Base-by-base conservation (phyloP, 176 grass and related monocot genomes). In the Alopecurus myosuroides region DNA sequence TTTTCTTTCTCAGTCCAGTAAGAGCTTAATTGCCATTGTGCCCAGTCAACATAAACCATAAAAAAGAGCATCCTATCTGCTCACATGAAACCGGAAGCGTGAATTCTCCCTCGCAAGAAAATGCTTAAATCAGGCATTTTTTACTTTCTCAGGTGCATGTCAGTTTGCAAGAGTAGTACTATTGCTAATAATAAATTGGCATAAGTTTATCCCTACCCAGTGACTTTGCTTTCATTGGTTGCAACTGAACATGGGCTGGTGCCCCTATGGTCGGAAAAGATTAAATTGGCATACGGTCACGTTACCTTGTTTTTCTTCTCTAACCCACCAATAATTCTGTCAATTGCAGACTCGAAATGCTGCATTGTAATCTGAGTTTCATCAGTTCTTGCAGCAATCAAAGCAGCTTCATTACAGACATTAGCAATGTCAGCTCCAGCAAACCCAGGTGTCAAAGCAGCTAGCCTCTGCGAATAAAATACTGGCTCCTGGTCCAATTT, bases 291-390 rank as follows among this genome's bases (percentile, higher is more conserved):
- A 73, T 56, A 15, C 7, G 44, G 34, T 69, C 20, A 42, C 9
- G 11, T 95, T 86, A 96, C 97, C 91, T 92, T 99, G 77, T 99
- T 96, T 92, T 94, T 99, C 93, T 96, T 99, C 81, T 99, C 97
- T 64, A 99, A 78, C 36, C 97, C 97, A 80, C 93, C 97, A 71
- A 99, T 96, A 66, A 99, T 91, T 57, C 97, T 90, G 85, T 99
- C 97, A 72, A 96, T 94, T 11, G 97, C 93, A 85, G 91, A 82
- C 49, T 99, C 97, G 84, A 99, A 96, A 89, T 99, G 93, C 17
- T 94, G 85, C 93, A 96, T 94, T 18, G 91, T 92, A 75, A 99
- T 91, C 74, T 78, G 74, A 65, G 86, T 79, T 85, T 93, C 36
- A 51, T 94, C 97, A 4, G 14, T 39, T 55, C 97, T 91, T 41